Evolutionary conservation across 352 stramenopile genomes (phyloP).

Genomic region (Phytophthora tubulina): DNA sequence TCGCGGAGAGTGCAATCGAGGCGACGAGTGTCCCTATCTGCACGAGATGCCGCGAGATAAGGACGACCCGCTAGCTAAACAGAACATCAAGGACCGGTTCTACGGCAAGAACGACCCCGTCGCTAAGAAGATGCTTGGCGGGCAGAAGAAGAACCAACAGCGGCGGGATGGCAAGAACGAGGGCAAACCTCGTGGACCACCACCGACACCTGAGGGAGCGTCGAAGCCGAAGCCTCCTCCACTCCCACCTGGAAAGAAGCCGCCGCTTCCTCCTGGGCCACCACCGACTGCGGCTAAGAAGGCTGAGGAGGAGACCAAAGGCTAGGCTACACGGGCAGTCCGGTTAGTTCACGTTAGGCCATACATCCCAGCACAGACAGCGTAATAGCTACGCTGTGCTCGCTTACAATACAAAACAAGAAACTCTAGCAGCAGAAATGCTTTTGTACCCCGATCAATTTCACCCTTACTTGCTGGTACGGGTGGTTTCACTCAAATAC

Average conservation of each 20-base stretch:
- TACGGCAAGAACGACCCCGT: constrained; percentile 96
- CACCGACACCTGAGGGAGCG: constrained; percentile 28
- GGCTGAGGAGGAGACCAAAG: constrained; percentile 35
- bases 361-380: constrained; percentile 12
- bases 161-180: constrained; percentile 37
- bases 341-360: constrained; percentile 31
- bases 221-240: constrained; percentile 69
- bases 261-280: constrained; percentile 68
- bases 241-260: constrained; percentile 63
- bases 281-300: constrained; percentile 42
- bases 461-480: neutral
- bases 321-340: constrained; percentile 20
- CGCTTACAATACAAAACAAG: constrained; percentile 21
- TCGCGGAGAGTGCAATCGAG: constrained; percentile 94
- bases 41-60: constrained; percentile 95
- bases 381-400: constrained; percentile 8
- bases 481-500: no score
- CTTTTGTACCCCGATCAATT: neutral
- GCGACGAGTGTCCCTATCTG: constrained; percentile 94
- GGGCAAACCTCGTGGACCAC: constrained; percentile 30
- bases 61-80: constrained; percentile 94
- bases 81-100: constrained; percentile 96
- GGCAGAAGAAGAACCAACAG: constrained; percentile 38
- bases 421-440: neutral
- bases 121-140: constrained; percentile 89